A percentile compares a stretch with the other conserved stretches of the same genome.
Evolutionary conservation across 768 basidiomycete genomes (phyloP).

Genomic region (Leccinum olivaceopallidum): DNA sequence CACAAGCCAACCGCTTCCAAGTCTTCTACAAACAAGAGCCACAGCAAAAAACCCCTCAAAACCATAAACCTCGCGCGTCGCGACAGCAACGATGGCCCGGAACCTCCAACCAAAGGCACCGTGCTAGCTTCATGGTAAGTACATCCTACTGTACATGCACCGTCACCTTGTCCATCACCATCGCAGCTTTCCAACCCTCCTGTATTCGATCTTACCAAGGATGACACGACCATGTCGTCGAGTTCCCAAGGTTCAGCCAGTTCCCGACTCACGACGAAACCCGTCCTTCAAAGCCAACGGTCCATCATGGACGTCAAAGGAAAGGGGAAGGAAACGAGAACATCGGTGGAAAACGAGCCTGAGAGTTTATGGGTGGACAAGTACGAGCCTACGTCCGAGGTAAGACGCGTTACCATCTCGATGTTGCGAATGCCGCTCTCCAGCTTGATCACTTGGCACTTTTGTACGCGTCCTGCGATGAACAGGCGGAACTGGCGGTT

Average conservation of each 20-base stretch:
- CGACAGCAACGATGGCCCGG: conserved; percentile 12
- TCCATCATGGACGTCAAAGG: conserved; percentile 21
- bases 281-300: conserved; percentile 1
- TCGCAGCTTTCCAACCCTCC: conserved; percentile 25
- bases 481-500: conserved; percentile 74
- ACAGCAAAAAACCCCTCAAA: conserved; percentile 18
- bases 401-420: conserved; percentile 24
- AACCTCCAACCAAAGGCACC: conserved; percentile 25
- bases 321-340: conserved; percentile 20
- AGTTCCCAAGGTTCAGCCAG: conserved; percentile 4
- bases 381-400: conserved; percentile 62
- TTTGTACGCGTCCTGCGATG: background rate
- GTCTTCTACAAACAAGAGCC: conserved; percentile 11
- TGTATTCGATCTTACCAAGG: conserved; percentile 21
- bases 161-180: background rate
- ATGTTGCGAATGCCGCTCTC: conserved; percentile 1
- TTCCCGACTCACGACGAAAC: conserved; percentile 2
- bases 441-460: background rate
- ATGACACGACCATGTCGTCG: conserved; percentile 10
- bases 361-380: conserved; percentile 61
- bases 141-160: background rate
- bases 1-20: conserved; percentile 17
- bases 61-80: conserved; percentile 23
- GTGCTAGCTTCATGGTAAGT: conserved; percentile 15
- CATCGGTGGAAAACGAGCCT: conserved; percentile 25